A percentile compares a stretch with the other conserved stretches of the same genome.
Conservation (phyloP, 768 basidiomycete genomes). For the Kwoniella botswanensis region DNA sequence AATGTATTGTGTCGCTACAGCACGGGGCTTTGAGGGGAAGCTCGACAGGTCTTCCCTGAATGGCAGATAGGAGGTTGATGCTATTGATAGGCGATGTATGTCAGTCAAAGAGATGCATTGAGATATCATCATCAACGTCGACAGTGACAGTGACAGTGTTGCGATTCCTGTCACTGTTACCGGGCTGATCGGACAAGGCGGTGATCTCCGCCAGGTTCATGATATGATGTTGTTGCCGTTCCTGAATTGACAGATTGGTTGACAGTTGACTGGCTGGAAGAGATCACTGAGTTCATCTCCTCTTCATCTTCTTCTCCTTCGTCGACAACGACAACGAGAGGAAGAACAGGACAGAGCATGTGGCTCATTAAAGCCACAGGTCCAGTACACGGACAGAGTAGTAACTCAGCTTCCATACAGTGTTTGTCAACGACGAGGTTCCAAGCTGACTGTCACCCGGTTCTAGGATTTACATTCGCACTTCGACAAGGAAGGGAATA, state of each 20-base stretch:
- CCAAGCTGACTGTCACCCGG: background rate
- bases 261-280: slow-evolving; percentile 1
- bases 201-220: background rate
- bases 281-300: background rate
- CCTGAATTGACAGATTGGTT: background rate
- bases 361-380: slow-evolving; percentile 45
- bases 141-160: no score
- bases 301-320: background rate
- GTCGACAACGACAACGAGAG: background rate
- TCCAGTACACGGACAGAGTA: slow-evolving; percentile 39
- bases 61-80: no score
- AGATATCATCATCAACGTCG: no score
- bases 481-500: slow-evolving; percentile 44
- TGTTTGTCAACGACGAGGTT: background rate
- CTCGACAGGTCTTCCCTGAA: no score
- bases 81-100: no score
- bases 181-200: no score
- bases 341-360: slow-evolving; percentile 22
- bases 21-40: no score
- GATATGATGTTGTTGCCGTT: background rate
- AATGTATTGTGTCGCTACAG: background rate
- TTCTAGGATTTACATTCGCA: slow-evolving; percentile 47
- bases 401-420: slow-evolving; percentile 15
- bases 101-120: no score
- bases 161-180: no score